phyloP scores from a whole-genome alignment of 345 rosid species.

The Citrus australasica region DNA sequence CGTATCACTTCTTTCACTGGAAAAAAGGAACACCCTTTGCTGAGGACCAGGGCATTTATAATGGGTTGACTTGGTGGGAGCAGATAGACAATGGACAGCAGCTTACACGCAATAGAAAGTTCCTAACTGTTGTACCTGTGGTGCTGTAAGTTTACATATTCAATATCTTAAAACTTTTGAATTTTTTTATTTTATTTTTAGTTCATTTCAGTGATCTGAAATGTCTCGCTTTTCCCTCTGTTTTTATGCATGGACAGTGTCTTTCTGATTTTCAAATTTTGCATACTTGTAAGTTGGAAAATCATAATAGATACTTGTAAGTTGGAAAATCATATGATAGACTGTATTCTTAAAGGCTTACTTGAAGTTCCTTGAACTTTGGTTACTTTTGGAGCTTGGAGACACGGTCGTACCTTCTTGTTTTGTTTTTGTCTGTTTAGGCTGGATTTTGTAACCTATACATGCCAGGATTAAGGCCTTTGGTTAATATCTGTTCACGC shows the following conservation, averaged over 20 bases:
- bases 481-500: background rate
- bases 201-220: background rate
- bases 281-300: background rate
- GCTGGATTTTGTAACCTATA: background rate
- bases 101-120: conserved; percentile 90
- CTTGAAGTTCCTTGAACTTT: background rate
- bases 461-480: background rate
- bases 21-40: conserved; percentile 98
- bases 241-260: background rate
- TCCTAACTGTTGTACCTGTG: conserved; percentile 85
- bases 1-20: conserved; percentile 98
- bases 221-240: background rate
- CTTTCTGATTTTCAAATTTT: background rate
- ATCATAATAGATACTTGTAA: background rate
- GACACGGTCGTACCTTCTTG: background rate
- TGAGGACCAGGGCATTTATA: conserved; percentile 98
- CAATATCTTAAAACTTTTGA: background rate
- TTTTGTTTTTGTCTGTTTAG: background rate
- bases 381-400: background rate
- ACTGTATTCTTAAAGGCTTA: background rate
- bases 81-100: conserved; percentile 95
- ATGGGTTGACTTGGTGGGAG: conserved; percentile 97
- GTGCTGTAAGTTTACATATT: conserved; percentile 66
- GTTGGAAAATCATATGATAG: background rate
- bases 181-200: background rate